Evolutionary conservation across 768 basidiomycete species (phyloP).

Genomic region (Leccinum uliginosum): DNA sequence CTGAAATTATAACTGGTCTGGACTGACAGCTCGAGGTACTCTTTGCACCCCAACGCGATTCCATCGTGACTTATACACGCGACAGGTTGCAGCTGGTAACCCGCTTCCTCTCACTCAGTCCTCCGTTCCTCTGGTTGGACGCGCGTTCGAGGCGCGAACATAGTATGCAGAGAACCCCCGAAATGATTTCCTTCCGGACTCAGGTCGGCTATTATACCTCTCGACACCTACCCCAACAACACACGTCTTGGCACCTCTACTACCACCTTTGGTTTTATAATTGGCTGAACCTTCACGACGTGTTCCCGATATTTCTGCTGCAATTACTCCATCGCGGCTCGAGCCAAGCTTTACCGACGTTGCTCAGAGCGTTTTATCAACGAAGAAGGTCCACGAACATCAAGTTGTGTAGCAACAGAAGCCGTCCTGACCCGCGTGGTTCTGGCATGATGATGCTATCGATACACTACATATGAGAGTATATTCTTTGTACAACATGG

Average conservation of each 20-base stretch:
- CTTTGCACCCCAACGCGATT: background rate
- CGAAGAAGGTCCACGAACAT: no score
- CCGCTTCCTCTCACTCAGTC: slow-evolving; percentile 73
- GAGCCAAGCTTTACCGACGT: slow-evolving; percentile 86
- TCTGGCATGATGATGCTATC: no score
- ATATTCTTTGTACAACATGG: no score
- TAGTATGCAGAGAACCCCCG: slow-evolving; percentile 95
- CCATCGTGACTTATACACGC: background rate
- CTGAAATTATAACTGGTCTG: slow-evolving; percentile 91
- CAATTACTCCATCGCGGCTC: slow-evolving; percentile 60
- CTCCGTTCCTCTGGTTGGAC: slow-evolving; percentile 81
- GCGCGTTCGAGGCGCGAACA: slow-evolving; percentile 90
- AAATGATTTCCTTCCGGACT: slow-evolving; percentile 90
- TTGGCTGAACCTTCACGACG: slow-evolving; percentile 21
- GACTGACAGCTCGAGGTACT: slow-evolving; percentile 89
- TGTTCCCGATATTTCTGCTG: slow-evolving; percentile 12
- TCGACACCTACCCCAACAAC: slow-evolving; percentile 85
- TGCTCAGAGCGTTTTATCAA: no score
- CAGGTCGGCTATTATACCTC: slow-evolving; percentile 75
- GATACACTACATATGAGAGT: no score
- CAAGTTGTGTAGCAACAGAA: no score
- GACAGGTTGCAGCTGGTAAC: slow-evolving; percentile 83
- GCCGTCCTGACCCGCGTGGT: no score
- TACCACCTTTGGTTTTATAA: slow-evolving; percentile 30
- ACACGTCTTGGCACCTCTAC: slow-evolving; percentile 54